Base-by-base conservation (phyloP, 345 rosid genomes). In the Eucalyptus erythrocorys region DNA sequence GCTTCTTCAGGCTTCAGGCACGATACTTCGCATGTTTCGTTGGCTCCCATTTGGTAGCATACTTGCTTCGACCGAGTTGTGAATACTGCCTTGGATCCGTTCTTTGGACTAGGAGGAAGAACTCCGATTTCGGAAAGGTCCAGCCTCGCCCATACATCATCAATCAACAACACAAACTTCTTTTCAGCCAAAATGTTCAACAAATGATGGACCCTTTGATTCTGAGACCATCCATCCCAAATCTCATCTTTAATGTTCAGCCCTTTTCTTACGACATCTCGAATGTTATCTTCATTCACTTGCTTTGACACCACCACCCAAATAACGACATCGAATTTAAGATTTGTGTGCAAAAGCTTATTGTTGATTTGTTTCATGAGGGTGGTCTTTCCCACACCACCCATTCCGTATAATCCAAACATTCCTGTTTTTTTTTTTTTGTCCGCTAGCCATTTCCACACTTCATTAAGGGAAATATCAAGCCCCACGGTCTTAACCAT, bases 191-290 rank as follows among this genome's bases (percentile, higher is more conserved):
- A 57, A 57, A 24, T 6, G 4, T 24, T 6, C 13, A 4, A 9
- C 5, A 24, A 0, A 24, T 9, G 64, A 24, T 5, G 6, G 64
- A 24, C n/a, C n/a, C 64, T 57, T 13, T 24, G 6, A 4, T 57
- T 3, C 1, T 1, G 6, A 12, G 64, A 24, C 11, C 2, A 5
- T 57, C 3, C 30, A 9, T 24, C n/a, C 64, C 14, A 57, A 1
- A 2, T 10, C 64, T 11, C 4, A 5, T 57, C 64, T 24, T 57
- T 5, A 57, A 57, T 57, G 64, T 10, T 10, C 6, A 57, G 64
- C 64, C 5, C 5, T 26, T 24, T 57, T n/a, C 64, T 57, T 57
- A 57, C 24, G 64, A n/a, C 11, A 3, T 57, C 64, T 57, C 1
- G 30, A 57, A 57, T 24, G 13, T 6, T 57, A 24, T 57, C 64